phyloP scores from a whole-genome alignment of 805 yeast genomes.

The Myxozyma sirexii region DNA sequence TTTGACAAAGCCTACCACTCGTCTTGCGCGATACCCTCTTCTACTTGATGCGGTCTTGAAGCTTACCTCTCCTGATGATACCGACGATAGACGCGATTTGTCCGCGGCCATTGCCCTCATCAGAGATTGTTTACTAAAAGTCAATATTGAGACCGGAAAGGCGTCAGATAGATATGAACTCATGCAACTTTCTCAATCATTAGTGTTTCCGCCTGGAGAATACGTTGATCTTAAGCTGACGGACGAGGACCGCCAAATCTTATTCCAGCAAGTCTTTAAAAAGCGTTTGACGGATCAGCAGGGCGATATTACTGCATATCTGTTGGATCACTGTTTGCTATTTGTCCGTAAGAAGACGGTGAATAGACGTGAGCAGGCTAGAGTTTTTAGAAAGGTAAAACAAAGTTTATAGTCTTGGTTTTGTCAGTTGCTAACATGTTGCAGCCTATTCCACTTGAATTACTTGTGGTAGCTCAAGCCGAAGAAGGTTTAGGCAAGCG shows the following conservation, averaged over 20 bases:
- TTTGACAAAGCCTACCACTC: slow-evolving; percentile 90
- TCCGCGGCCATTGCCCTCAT: slow-evolving; percentile 74
- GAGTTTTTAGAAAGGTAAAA: slow-evolving; percentile 78
- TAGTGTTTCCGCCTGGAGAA: slow-evolving; percentile 80
- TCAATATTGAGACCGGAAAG: slow-evolving; percentile 88
- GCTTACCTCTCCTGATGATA: slow-evolving; percentile 67
- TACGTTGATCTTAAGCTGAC: slow-evolving; percentile 81
- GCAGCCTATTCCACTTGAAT: slow-evolving; percentile 44
- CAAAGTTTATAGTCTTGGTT: too few relatives aligned
- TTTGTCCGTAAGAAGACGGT: slow-evolving; percentile 84
- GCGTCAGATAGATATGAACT: slow-evolving; percentile 90
- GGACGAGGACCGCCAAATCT: slow-evolving; percentile 76
- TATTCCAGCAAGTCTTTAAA: slow-evolving; percentile 76
- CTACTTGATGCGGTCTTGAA: slow-evolving; percentile 80
- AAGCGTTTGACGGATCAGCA: slow-evolving; percentile 64
- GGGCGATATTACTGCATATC: slow-evolving; percentile 80
- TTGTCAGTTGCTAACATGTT: too few relatives aligned
- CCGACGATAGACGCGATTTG: slow-evolving; percentile 70
- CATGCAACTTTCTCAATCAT: slow-evolving; percentile 80
- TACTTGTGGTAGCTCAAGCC: slow-evolving; percentile 55
- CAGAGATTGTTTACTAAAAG: slow-evolving; percentile 71
- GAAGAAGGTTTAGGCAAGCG: slow-evolving; percentile 63
- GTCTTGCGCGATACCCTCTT: slow-evolving; percentile 93
- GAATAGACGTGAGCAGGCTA: slow-evolving; percentile 86
- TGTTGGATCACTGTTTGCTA: slow-evolving; percentile 84